Evolutionary conservation across 1,284 basidiomycete species (phyloP), one percentile per base, ranked within the genome.

Genomic region (Puccinia hordei): DNA sequence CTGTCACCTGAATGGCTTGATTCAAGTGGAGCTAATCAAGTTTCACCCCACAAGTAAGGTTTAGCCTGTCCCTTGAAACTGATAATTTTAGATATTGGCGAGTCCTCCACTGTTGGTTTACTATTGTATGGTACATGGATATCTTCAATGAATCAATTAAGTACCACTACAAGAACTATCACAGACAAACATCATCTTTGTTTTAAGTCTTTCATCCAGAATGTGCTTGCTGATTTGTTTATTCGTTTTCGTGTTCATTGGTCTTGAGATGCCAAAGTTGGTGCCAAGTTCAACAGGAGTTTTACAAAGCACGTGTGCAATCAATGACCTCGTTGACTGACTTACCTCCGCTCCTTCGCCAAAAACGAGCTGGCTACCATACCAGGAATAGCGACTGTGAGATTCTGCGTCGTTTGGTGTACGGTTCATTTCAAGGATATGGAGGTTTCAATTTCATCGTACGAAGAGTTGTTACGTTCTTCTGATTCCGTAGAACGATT

Each of bases 371-470:
- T 38, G 68, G 30, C 55, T 77, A 46, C n/a, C 27, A 15, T 66
- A 61, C 19, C 53, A 66, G 19, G 33, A 49, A 9, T 71, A 4
- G 27, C 27, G 35, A n/a, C n/a, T n/a, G 46, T 46, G 30, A 15
- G 27, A 33, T 55, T 55, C 19, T 30, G 41, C 27, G 35, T 12
- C 10, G 15, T 38, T 55, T 33, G 24, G 41, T 55, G 24, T 22
- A n/a, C 4, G 12, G n/a, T 44, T 33, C 6, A 44, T 35, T 55
- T 13, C n/a, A 69, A 53, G 24, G 63, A 68, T 10, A 77, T 55
- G 5, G 75, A 77, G 24, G 66, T 77, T 77, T 77, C 75, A 38
- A 77, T 77, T 77, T 77, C 75, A 69, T 77, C 75, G 65, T 27
- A 68, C 9, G 76, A 61, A 10, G 66, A 44, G 35, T 57, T 22